Evolutionary conservation across 345 rosid genomes (phyloP).

Genomic region (Sisymbrium irio): DNA sequence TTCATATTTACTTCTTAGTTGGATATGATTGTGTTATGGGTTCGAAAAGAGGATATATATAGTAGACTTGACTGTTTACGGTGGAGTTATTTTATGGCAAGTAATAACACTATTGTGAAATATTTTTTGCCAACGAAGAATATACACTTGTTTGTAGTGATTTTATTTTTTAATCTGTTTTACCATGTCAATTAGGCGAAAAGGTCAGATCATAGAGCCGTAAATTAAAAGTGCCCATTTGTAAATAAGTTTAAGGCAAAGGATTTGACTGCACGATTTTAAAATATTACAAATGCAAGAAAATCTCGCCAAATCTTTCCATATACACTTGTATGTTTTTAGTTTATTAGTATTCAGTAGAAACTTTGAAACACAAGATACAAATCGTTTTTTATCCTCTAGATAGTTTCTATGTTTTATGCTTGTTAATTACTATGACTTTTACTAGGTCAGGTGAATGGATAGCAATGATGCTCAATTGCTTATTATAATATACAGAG

Average conservation of each 20-base stretch:
- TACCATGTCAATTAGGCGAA: constrained; percentile 23
- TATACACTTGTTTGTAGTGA: neutral
- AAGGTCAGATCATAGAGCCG: neutral
- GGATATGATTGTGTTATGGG: neutral
- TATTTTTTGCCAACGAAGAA: neutral
- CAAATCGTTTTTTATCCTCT: neutral
- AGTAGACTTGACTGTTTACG: constrained; percentile 13
- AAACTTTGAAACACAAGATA: neutral
- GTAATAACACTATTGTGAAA: constrained; percentile 4
- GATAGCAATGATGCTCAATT: too few species aligned
- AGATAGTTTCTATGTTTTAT: neutral
- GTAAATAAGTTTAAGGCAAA: neutral
- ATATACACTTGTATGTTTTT: neutral
- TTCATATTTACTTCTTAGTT: constrained; percentile 12
- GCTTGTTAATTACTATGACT: constrained; percentile 2
- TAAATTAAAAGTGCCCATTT: neutral
- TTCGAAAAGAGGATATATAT: constrained; percentile 15
- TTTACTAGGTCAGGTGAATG: constrained; percentile 15
- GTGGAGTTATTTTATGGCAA: neutral
- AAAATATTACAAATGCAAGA: neutral
- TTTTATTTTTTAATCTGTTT: neutral
- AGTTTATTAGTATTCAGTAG: neutral
- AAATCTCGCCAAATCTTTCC: neutral
- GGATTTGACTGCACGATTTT: neutral
- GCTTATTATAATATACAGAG: too few species aligned